These are phyloP conservation scores for Debaryomyces psychrophilus DNA, from an alignment of 1,139 yeast species.

Conservation along the genomic window DNA sequence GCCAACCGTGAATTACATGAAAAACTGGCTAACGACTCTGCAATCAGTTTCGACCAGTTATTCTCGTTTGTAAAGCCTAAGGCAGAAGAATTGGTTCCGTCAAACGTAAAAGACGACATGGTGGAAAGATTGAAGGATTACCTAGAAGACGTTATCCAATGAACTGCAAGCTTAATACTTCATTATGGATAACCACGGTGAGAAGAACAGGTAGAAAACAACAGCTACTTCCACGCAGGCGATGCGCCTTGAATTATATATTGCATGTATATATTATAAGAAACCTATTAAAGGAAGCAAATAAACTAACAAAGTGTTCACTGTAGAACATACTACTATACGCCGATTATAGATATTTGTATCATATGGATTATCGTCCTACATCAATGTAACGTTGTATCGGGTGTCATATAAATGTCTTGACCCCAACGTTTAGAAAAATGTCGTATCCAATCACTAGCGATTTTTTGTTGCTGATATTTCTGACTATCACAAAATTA, in stretches of 20 bases:
- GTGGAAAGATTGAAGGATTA: constrained; percentile 61
- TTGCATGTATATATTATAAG: neutral
- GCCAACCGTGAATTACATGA: constrained; percentile 47
- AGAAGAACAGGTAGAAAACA: neutral
- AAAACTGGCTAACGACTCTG: constrained; percentile 34
- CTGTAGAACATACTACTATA: neutral
- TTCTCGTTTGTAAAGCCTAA: constrained; percentile 59
- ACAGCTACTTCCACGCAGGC: neutral
- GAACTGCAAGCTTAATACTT: neutral
- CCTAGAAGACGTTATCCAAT: constrained; percentile 55
- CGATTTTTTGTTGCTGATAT: constrained; percentile 35
- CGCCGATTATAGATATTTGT: too few species aligned
- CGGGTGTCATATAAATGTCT: neutral
- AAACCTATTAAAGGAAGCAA: neutral
- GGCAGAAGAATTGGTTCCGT: constrained; percentile 74
- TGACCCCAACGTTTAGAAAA: neutral
- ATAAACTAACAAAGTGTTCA: neutral
- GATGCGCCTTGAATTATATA: neutral
- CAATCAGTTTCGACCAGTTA: constrained; percentile 56
- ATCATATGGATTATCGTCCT: neutral
- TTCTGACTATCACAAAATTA: constrained; percentile 13
- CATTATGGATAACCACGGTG: neutral
- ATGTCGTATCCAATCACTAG: constrained; percentile 34
- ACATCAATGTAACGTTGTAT: neutral
- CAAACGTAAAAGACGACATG: constrained; percentile 60